phyloP scores from a whole-genome alignment of 345 rosid genomes.

The Salix dunnii region DNA sequence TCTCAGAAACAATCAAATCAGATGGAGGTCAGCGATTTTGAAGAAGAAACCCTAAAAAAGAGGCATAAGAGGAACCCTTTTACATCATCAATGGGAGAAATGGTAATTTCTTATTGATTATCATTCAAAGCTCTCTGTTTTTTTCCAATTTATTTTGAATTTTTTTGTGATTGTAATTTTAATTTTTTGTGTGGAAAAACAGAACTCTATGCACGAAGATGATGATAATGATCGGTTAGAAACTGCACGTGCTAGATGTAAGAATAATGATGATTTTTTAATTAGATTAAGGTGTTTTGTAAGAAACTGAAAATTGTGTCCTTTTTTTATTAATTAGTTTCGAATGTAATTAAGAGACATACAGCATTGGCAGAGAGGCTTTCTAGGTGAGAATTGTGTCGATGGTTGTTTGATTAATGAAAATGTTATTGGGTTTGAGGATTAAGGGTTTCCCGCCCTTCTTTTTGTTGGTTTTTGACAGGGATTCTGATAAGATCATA shows the following conservation, averaged over 20 bases:
- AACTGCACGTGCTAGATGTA: conserved; percentile 79
- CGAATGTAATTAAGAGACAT: conserved; percentile 79
- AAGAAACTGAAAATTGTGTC: conserved; percentile 5
- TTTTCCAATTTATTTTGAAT: neutral
- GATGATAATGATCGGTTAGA: conserved; percentile 70
- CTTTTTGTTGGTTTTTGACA: conserved; percentile 22
- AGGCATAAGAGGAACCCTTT: conserved; percentile 23
- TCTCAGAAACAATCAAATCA: too few relatives aligned
- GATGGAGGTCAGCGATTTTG: conserved; percentile 30
- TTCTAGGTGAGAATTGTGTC: conserved; percentile 44
- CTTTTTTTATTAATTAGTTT: conserved; percentile 45
- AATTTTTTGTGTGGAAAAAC: conserved; percentile 1
- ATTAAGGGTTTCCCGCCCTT: neutral
- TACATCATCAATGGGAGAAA: conserved; percentile 34
- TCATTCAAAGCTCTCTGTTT: neutral
- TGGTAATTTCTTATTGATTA: conserved; percentile 29
- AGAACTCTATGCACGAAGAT: conserved; percentile 63
- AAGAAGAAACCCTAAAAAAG: conserved; percentile 35
- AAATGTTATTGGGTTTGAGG: neutral
- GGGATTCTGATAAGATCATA: conserved; percentile 90
- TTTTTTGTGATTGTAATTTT: neutral
- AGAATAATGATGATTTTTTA: conserved; percentile 1
- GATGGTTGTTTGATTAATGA: neutral
- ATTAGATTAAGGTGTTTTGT: conserved; percentile 10
- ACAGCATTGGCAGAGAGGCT: conserved; percentile 74